Evolutionary conservation across 257 asterid species (phyloP), one percentile per base, ranked within the genome.

Genomic region (Nicotiana obtusifolia): DNA sequence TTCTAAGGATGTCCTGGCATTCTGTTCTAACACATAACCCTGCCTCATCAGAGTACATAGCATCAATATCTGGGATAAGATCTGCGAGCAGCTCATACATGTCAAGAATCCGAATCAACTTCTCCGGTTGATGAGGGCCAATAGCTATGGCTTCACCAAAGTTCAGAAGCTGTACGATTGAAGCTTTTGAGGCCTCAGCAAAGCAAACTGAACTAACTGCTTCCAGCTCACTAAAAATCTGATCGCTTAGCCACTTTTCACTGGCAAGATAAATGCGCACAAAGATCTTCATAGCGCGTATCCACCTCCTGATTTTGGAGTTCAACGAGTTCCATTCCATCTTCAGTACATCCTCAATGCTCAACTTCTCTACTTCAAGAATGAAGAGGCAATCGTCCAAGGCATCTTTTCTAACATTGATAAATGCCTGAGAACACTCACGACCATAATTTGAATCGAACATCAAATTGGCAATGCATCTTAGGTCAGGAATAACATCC

Each of bases 301-400:
- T 86, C 99, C 99, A 95, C 82, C 90, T 87, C 89, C 98, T 84
- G 85, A 94, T 95, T 44, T 92, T 94, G 26, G 94, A 88, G 88
- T 95, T 92, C 81, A 95, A 75, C 0, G 86, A 77, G 35, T 83
- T 86, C 99, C 99, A 95, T 59, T 91, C 98, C 98, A 95, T 90
- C 85, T 85, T 95, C 88, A 94, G 64, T 30, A 93, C 97, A 83
- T 95, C 99, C 76, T 95, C 98, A 0, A 93, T 92, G 90, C 97
- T 91, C 35, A 90, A 81, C 82, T 91, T 94, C 84, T 95, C 98
- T 37, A 91, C 95, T 77, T 92, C 97, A 54, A 95, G 98, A 19
- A 89, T 90, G 82, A 81, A 88, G 49, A 95, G 97, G 79, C 95
- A 95, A 68, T 95, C 97, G 64, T 95, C 98, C 11, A 95, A 85